Conservation (phyloP, 805 yeast genomes). For the Lachancea dasiensis region DNA sequence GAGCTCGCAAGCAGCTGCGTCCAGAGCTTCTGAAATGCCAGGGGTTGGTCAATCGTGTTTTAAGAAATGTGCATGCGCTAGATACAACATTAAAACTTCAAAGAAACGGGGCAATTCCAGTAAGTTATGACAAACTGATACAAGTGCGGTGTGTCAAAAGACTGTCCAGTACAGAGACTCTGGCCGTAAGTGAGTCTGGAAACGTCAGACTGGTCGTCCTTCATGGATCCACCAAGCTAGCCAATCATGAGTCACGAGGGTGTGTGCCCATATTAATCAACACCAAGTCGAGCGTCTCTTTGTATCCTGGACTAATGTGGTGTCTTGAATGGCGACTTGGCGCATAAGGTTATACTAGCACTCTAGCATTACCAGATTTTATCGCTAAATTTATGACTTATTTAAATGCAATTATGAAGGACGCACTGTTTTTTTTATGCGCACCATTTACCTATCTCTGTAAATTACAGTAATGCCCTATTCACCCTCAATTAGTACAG, state of each 20-base stretch:
- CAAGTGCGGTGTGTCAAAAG: neutral
- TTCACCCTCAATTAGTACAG: slow-evolving; percentile 23
- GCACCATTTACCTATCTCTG: no score
- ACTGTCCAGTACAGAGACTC: slow-evolving; percentile 3
- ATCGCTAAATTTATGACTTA: slow-evolving; percentile 4
- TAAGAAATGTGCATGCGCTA: slow-evolving; percentile 2
- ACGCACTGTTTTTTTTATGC: no score
- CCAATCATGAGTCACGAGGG: neutral
- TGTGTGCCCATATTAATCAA: neutral
- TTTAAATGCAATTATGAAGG: slow-evolving; percentile 5
- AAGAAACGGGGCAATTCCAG: neutral
- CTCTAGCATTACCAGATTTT: no score
- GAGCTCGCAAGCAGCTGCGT: neutral
- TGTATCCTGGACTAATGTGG: slow-evolving; percentile 8
- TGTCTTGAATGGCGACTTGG: slow-evolving; percentile 7
- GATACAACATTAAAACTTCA: slow-evolving; percentile 8
- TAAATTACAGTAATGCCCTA: no score
- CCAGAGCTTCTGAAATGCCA: neutral
- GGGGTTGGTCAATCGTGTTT: neutral
- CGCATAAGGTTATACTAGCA: neutral
- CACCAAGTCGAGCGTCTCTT: slow-evolving; percentile 4
- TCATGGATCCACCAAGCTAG: neutral
- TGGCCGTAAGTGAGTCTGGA: slow-evolving; percentile 1
- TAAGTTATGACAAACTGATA: slow-evolving; percentile 1
- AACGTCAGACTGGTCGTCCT: neutral